Evolutionary conservation across 805 yeast species (phyloP).

Genomic region (Pichia scutulata): DNA sequence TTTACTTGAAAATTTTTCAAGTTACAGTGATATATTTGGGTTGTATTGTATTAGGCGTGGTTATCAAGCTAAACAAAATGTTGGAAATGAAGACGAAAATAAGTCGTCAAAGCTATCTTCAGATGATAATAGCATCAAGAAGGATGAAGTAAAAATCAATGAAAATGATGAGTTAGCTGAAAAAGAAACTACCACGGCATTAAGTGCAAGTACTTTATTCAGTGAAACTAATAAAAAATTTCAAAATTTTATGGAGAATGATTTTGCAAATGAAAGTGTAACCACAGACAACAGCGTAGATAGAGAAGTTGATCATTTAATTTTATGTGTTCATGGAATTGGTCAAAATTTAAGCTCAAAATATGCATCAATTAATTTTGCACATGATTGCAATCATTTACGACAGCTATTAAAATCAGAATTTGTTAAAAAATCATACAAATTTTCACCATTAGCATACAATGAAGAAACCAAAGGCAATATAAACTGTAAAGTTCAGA

Average conservation of each 20-base stretch:
- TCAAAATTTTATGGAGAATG: conserved; percentile 43
- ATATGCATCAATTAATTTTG: conserved; percentile 77
- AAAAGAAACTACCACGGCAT: background rate
- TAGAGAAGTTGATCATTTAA: conserved; percentile 45
- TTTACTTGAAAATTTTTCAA: conserved; percentile 20
- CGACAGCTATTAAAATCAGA: conserved; percentile 49
- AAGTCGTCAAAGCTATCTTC: background rate
- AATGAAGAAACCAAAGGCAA: conserved; percentile 23
- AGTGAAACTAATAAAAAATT: conserved; percentile 25
- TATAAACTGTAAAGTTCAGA: conserved; percentile 61
- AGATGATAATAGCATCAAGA: background rate
- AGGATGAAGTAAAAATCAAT: background rate
- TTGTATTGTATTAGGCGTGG: conserved; percentile 48
- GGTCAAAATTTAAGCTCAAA: conserved; percentile 81
- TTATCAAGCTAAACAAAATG: conserved; percentile 17
- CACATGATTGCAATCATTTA: conserved; percentile 70
- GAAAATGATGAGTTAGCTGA: background rate
- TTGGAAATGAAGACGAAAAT: conserved; percentile 6
- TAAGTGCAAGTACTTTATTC: background rate
- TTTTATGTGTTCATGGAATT: conserved; percentile 90
- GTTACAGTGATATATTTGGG: conserved; percentile 30
- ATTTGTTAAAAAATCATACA: conserved; percentile 33
- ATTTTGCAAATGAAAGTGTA: conserved; percentile 39
- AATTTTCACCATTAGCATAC: conserved; percentile 33
- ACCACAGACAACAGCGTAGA: conserved; percentile 31